Evolutionary conservation across 2,329 filamentous ascomycete genomes (phyloP).

Genomic region (Fonsecaea pedrosoi): DNA sequence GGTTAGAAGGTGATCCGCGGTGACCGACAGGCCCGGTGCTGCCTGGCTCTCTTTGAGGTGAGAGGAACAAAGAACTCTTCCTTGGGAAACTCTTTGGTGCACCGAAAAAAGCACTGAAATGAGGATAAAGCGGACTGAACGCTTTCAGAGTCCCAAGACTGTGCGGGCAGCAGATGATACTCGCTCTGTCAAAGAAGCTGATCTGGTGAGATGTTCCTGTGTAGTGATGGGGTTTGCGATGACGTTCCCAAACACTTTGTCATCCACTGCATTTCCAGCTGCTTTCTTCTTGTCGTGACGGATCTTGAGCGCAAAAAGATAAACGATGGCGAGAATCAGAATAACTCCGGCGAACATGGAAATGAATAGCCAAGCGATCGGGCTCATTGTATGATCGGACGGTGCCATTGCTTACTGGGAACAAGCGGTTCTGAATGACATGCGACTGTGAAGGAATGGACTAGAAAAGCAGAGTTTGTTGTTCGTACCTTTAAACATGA

Average conservation of each 20-base stretch:
- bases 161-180: background rate
- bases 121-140: background rate
- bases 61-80: constrained; percentile 2
- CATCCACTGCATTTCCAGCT: constrained; percentile 24
- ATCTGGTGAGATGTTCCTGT: constrained; percentile 1
- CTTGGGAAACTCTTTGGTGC: background rate
- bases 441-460: background rate
- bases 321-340: constrained; percentile 30
- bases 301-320: constrained; percentile 29
- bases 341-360: constrained; percentile 31
- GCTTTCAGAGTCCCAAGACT: background rate
- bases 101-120: background rate
- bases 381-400: constrained; percentile 25
- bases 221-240: constrained; percentile 27
- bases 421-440: background rate
- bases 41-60: background rate
- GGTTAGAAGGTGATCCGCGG: background rate
- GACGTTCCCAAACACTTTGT: constrained; percentile 28
- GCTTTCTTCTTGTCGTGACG: constrained; percentile 24
- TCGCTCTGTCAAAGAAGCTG: background rate
- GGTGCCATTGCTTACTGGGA: constrained; percentile 16
- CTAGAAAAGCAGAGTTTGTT: background rate
- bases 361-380: constrained; percentile 31
- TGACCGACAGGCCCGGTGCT: background rate
- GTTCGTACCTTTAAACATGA: background rate